These are phyloP conservation scores for Orbilia brochopaga DNA, from an alignment of 2,329 filamentous ascomycete species.

Conservation along the genomic window DNA sequence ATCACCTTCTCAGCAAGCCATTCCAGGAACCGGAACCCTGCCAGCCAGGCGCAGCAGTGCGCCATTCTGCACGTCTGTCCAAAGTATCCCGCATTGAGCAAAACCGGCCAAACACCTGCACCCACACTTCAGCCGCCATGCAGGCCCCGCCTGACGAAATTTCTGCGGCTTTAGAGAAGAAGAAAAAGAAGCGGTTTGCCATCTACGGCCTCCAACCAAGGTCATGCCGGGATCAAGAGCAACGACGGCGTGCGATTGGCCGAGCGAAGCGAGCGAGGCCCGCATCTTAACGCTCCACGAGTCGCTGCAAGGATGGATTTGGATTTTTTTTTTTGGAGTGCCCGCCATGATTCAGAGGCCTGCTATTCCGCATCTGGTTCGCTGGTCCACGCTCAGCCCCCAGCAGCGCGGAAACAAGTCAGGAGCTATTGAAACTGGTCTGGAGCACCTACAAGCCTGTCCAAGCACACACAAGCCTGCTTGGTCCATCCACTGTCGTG, in stretches of 20 bases:
- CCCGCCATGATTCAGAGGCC: constrained; percentile 2
- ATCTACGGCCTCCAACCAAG: constrained; percentile 14
- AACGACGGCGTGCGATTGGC: constrained; percentile 20
- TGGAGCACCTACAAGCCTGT: constrained; percentile 17
- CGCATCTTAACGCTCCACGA: constrained; percentile 25
- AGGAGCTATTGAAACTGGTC: constrained; percentile 38
- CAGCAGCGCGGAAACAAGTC: constrained; percentile 24
- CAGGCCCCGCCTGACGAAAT: too few relatives aligned
- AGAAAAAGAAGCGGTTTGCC: background rate
- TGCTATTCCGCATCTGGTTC: constrained; percentile 45
- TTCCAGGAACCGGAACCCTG: constrained; percentile 34
- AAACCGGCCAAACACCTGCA: constrained; percentile 1
- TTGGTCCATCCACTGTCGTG: constrained; percentile 5
- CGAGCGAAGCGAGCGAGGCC: constrained; percentile 15
- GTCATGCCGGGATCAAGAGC: constrained; percentile 15
- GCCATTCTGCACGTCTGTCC: constrained; percentile 5
- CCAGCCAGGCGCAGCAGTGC: constrained; percentile 37
- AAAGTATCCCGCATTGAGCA: background rate
- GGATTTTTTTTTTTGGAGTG: constrained; percentile 29
- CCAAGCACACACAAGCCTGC: too few relatives aligned
- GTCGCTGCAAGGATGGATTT: constrained; percentile 42
- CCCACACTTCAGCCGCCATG: constrained; percentile 31
- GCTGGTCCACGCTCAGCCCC: constrained; percentile 43
- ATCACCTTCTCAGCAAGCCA: constrained; percentile 27
- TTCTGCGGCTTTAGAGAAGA: background rate